Conservation (phyloP, 1,284 basidiomycete genomes). For the Fistulinella cinereoalba region DNA sequence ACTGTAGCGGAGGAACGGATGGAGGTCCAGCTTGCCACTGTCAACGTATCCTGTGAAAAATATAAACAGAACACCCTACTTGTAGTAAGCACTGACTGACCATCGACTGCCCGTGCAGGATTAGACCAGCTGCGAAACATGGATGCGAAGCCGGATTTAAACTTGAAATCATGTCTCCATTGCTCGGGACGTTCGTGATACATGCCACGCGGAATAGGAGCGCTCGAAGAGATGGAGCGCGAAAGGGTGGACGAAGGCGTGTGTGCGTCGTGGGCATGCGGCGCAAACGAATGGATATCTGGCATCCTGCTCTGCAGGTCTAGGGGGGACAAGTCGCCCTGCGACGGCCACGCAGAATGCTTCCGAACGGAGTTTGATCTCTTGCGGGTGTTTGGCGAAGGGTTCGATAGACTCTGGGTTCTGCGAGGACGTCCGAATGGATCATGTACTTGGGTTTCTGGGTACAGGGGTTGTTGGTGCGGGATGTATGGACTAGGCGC, state of each 20-base stretch:
- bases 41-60: constrained; percentile 18
- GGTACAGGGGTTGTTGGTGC: constrained; percentile 13
- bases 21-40: constrained; percentile 28
- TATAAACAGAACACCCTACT: neutral
- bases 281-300: constrained; percentile 15
- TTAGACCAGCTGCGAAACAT: constrained; percentile 30
- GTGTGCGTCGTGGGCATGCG: constrained; percentile 21
- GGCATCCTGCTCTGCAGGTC: constrained; percentile 22
- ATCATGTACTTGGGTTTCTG: constrained; percentile 10
- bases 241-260: constrained; percentile 33
- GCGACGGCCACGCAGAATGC: constrained; percentile 21
- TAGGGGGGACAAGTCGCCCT: constrained; percentile 29
- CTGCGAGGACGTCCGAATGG: constrained; percentile 11
- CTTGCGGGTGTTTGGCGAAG: constrained; percentile 1
- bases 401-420: constrained; percentile 2
- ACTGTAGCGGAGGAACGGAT: constrained; percentile 24
- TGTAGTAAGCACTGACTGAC: constrained; percentile 14
- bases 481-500: constrained; percentile 33
- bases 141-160: constrained; percentile 33
- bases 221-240: constrained; percentile 9
- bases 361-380: constrained; percentile 5
- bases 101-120: constrained; percentile 7
- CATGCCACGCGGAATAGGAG: constrained; percentile 10
- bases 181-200: constrained; percentile 25
- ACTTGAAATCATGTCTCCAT: constrained; percentile 33